Base-by-base conservation (phyloP, 306 rosid genomes). In the Clitoria ternatea region DNA sequence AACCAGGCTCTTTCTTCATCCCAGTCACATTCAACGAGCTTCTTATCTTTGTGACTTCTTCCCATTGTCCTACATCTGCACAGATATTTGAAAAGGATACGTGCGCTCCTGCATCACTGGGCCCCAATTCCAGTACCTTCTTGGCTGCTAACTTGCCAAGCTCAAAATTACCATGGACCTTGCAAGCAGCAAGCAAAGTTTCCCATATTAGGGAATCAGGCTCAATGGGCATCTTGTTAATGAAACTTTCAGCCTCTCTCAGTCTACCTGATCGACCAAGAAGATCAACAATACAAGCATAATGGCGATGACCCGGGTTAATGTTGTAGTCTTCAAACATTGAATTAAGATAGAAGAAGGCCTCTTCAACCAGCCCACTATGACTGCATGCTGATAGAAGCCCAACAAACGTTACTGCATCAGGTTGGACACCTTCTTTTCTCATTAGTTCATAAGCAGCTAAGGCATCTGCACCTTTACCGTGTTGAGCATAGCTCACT, bases 171-270 rank as follows among this genome's bases (percentile, higher is more conserved):
- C 89, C 87, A 20, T 89, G 92, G 35, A 92, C 79, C 75, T 87
- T 86, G 74, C 96, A 92, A 66, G 94, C 87, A 64, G 89, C 84
- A 27, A 89, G 94, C 75, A 92, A 85, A 19, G 86, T 87, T 78
- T 82, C 93, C 96, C 97, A 92, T 43, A 89, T 37, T 6, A 89
- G 77, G 61, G 81, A 78, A 84, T 87, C 80, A 15, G 94, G 84
- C 61, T 85, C 56, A 9, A 84, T 3, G 24, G 92, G 86, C 87
- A 91, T 85, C 22, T 40, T 68, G 43, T 77, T 61, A 6, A 91
- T 89, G 69, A 91, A 80, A 49, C 66, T 72, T 78, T 85, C 84
- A 19, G 94, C 90, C 71, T 89, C 94, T 66, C 80, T 79, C 53
- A 89, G 65, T 70, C 87, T 81, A 74, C 97, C 97, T 7, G 80